Conservation (phyloP, 163 green algal species). For the Coccomyxa subellipsoidea region DNA sequence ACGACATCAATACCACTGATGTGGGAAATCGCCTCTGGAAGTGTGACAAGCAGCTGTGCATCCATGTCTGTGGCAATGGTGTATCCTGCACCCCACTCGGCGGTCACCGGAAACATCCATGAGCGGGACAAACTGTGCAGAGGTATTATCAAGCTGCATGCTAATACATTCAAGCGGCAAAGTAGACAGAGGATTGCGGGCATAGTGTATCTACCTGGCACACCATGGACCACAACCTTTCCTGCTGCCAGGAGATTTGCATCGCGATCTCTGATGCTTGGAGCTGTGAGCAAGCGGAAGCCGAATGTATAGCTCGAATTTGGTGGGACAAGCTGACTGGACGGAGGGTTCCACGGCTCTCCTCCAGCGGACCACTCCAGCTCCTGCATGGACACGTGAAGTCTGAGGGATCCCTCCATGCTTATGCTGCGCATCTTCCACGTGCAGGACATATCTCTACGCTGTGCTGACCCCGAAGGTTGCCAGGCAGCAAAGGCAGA, state of each 20-base stretch:
- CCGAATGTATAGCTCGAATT: neutral
- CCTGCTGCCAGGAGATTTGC: neutral
- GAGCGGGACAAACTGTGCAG: too few relatives aligned
- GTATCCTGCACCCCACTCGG: neutral
- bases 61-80: neutral
- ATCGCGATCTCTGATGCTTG: neutral
- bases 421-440: too few relatives aligned
- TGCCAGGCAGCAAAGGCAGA: too few relatives aligned
- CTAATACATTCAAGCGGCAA: too few relatives aligned
- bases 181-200: too few relatives aligned
- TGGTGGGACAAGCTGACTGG: neutral
- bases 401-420: too few relatives aligned
- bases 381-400: neutral
- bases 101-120: neutral
- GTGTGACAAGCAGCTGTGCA: neutral
- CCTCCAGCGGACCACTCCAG: neutral
- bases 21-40: neutral
- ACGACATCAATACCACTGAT: neutral
- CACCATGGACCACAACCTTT: neutral
- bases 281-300: neutral
- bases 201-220: too few relatives aligned
- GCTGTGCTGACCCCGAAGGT: too few relatives aligned
- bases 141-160: too few relatives aligned
- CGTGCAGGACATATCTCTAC: too few relatives aligned
- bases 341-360: neutral